These are phyloP conservation scores for Colletotrichum theobromicola DNA, from an alignment of 2,329 filamentous ascomycete species.

Conservation along the genomic window DNA sequence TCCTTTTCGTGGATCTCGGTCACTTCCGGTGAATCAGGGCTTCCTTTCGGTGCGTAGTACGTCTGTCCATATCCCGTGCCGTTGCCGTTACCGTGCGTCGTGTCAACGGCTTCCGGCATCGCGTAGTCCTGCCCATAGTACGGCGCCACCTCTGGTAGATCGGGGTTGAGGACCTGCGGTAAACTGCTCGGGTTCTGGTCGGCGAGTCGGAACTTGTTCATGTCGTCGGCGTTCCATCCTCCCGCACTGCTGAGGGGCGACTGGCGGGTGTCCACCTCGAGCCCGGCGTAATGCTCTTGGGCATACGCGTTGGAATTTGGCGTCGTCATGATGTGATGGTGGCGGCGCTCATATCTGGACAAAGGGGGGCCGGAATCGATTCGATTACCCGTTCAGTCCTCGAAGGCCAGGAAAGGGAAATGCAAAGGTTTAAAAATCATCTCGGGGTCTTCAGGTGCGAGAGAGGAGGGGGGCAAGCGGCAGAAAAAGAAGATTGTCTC, in stretches of 20 bases:
- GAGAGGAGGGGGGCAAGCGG: neutral
- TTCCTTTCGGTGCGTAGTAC: constrained; percentile 5
- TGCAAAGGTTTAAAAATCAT: neutral
- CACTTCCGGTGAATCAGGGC: neutral
- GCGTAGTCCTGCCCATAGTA: neutral
- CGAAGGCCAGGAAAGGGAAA: neutral
- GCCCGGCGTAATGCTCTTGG: constrained; percentile 5
- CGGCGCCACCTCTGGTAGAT: constrained; percentile 2
- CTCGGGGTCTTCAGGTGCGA: neutral
- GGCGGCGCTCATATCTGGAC: neutral
- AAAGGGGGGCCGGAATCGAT: neutral
- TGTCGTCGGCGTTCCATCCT: neutral
- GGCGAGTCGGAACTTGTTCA: neutral
- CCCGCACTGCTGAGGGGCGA: neutral
- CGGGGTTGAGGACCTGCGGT: neutral
- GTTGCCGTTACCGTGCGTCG: neutral
- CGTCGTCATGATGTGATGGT: constrained; percentile 2
- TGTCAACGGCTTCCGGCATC: neutral
- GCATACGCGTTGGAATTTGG: neutral
- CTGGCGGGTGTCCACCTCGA: constrained; percentile 9
- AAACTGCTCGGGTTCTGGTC: neutral
- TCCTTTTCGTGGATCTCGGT: neutral
- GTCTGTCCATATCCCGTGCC: neutral
- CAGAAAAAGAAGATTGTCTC: neutral
- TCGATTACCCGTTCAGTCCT: neutral